phyloP scores from a whole-genome alignment of 2,329 filamentous ascomycete genomes.

The Monilinia polystroma region DNA sequence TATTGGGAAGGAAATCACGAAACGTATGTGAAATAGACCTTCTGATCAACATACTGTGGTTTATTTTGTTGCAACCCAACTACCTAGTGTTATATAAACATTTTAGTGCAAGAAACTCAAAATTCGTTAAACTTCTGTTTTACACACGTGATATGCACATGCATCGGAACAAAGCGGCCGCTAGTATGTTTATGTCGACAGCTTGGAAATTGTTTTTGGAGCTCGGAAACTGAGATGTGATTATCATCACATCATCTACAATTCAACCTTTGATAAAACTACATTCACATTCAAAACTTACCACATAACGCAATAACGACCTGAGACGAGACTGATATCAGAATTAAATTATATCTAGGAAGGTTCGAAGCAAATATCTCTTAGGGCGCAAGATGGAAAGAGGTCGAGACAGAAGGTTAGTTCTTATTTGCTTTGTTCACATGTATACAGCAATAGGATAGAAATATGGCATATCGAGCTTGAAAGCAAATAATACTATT shows the following conservation, averaged over 20 bases:
- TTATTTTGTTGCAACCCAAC: background rate
- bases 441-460: slow-evolving; percentile 4
- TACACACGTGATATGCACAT: background rate
- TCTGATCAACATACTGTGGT: background rate
- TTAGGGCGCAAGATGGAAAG: slow-evolving; percentile 13
- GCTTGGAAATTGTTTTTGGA: slow-evolving; percentile 20
- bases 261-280: background rate
- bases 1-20: background rate
- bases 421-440: slow-evolving; percentile 26
- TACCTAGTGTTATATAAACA: background rate
- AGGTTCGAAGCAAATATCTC: background rate
- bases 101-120: background rate
- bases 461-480: background rate
- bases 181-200: background rate
- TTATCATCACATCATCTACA: slow-evolving; percentile 20
- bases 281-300: background rate
- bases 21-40: background rate
- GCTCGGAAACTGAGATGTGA: background rate
- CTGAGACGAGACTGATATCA: slow-evolving; percentile 10
- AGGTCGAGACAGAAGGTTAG: slow-evolving; percentile 45
- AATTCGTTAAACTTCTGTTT: background rate
- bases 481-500: background rate
- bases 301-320: background rate
- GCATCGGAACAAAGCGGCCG: slow-evolving; percentile 15
- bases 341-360: background rate